Base-by-base conservation (phyloP, 495 filamentous ascomycete species). In the Penicillium canariense region DNA sequence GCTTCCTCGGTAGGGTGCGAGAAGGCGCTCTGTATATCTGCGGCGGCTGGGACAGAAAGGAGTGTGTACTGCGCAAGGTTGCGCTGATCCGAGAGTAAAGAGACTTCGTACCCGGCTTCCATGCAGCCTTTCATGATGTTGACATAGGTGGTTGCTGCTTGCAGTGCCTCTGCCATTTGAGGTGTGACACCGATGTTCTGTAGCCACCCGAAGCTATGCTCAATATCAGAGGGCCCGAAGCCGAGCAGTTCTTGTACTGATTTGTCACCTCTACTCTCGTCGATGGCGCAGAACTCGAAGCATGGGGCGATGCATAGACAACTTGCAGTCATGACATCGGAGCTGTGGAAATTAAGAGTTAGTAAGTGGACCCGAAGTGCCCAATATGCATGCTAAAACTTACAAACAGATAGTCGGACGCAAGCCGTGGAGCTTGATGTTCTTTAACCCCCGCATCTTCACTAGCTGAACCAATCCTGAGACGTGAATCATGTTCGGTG, bases 401-500 rank as follows among this genome's bases (percentile, higher is more conserved):
- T 63, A 77, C 73, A 73, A 72, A 25, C 57, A 70, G 6, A 77
- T 58, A 4, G 68, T 65, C 5, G 68, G 52, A 8, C 65, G 61
- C 14, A 76, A 42, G 9, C 70, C 72, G 10, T 61, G 59, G 10
- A 69, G 55, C 11, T 59, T 49, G 30, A 77, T 67, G 14, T 61
- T 63, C 4, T 65, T 46, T 28, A 77, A 52, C 0, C 74, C 74
- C 3, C 71, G 61, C 8, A 77, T 10, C 8, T 63, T 62, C 35
- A 76, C 36, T 52, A 77, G 59, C 39, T 73, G 65, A 6, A 68
- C 49, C 39, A 77, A 47, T 3, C 74, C 74, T 11, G 61, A 52
- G 6, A 72, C 58, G 52, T 77, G 74, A 10, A 73, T 61, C 34
- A 70, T 59, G 40, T 73, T 75, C 5, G 74, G 66, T 6, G 61